Evolutionary conservation across 805 yeast genomes (phyloP).

Genomic region (Candida coleopterorum): DNA sequence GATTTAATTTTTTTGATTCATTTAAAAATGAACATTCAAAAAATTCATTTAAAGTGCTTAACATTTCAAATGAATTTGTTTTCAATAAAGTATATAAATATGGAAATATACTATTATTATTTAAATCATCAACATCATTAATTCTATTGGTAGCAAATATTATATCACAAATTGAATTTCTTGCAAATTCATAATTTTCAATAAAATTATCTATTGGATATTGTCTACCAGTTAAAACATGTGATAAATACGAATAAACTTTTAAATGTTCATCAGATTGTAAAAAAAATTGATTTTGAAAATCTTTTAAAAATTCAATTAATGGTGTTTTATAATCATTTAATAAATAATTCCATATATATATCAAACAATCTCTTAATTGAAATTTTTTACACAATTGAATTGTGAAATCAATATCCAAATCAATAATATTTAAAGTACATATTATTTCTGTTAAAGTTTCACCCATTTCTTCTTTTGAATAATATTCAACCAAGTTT

Average conservation of each 20-base stretch:
- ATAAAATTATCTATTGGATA: constrained; percentile 67
- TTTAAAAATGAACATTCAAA: constrained; percentile 77
- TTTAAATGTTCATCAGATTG: constrained; percentile 10
- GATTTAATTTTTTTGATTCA: constrained; percentile 49
- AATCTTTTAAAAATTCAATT: constrained; percentile 47
- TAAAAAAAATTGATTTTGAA: constrained; percentile 8
- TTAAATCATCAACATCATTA: constrained; percentile 25
- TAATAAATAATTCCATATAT: constrained; percentile 67
- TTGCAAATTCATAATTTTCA: constrained; percentile 33
- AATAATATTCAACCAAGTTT: constrained; percentile 52
- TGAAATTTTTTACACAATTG: constrained; percentile 52
- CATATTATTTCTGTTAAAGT: constrained; percentile 66
- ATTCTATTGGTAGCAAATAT: constrained; percentile 56
- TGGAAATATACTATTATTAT: constrained; percentile 57
- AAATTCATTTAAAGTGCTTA: constrained; percentile 71
- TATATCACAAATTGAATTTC: constrained; percentile 47
- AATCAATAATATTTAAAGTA: constrained; percentile 55
- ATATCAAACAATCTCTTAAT: constrained; percentile 59
- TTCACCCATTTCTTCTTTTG: constrained; percentile 36
- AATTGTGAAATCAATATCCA: constrained; percentile 77
- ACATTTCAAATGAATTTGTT: constrained; percentile 52
- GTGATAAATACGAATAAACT: constrained; percentile 53
- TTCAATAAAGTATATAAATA: constrained; percentile 56
- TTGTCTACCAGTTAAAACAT: constrained; percentile 68
- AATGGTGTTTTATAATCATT: constrained; percentile 72